Conservation (phyloP, 2,329 filamentous ascomycete species). For the Davidsoniella australis region DNA sequence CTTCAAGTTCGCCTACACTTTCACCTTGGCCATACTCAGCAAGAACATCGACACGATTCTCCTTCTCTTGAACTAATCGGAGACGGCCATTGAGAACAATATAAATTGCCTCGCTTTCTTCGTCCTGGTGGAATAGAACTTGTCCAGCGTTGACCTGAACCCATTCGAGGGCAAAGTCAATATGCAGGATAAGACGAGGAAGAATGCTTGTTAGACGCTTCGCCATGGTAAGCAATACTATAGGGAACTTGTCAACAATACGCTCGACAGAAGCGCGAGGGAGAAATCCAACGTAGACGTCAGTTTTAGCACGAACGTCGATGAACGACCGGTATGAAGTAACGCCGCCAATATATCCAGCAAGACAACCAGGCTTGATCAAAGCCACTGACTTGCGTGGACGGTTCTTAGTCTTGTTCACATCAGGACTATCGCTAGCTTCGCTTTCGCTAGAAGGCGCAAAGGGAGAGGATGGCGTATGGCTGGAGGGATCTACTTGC, state of each 20-base stretch:
- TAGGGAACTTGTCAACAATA: conserved; percentile 82
- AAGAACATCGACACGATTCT: conserved; percentile 67
- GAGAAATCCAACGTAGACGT: conserved; percentile 93
- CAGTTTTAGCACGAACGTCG: conserved; percentile 91
- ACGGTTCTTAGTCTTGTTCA: conserved; percentile 29
- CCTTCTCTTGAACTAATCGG: conserved; percentile 64
- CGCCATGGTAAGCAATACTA: conserved; percentile 86
- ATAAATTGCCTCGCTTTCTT: conserved; percentile 96
- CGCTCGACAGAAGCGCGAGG: conserved; percentile 72
- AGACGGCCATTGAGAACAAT: conserved; percentile 90
- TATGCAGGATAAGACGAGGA: conserved; percentile 79
- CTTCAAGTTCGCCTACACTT: conserved; percentile 91
- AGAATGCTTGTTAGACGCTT: conserved; percentile 82
- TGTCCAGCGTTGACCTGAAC: conserved; percentile 91
- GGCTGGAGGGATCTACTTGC: conserved; percentile 12
- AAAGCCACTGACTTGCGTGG: conserved; percentile 59
- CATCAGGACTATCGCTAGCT: conserved; percentile 15
- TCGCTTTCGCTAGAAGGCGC: neutral
- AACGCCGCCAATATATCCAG: conserved; percentile 85
- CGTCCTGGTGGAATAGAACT: conserved; percentile 80
- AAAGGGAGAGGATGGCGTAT: conserved; percentile 1
- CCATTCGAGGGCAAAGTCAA: conserved; percentile 97
- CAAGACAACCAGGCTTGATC: conserved; percentile 85
- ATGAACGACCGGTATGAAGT: conserved; percentile 94
- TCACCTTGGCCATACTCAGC: conserved; percentile 95